phyloP scores from a whole-genome alignment of 176 grass and related monocot genomes.

The Triticum urartu region DNA sequence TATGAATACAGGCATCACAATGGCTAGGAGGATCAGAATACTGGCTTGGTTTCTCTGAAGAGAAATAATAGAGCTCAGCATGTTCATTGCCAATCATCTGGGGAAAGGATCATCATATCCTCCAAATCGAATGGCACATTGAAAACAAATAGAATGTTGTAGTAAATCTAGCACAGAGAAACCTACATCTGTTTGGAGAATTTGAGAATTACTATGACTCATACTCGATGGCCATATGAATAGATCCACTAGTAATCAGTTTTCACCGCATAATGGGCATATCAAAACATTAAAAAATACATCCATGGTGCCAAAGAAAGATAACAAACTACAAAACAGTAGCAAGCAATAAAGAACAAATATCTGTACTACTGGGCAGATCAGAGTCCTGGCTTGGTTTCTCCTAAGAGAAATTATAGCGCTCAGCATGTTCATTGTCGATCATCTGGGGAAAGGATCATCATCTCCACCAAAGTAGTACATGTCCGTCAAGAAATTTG shows the following conservation, averaged over 20 bases:
- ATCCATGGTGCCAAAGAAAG: background rate
- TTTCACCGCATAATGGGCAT: background rate
- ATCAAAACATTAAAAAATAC: background rate
- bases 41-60: conserved; percentile 42
- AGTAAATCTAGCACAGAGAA: background rate
- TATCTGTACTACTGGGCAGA: background rate
- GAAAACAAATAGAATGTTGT: background rate
- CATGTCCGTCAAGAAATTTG: background rate
- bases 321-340: background rate
- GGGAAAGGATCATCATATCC: conserved; percentile 54
- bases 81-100: conserved; percentile 47
- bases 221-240: background rate
- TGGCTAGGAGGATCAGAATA: conserved; percentile 33
- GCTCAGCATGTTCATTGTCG: conserved; percentile 51
- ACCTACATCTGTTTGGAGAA: background rate
- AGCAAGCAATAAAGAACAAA: background rate
- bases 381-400: conserved; percentile 56
- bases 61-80: conserved; percentile 44
- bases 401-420: conserved; percentile 40
- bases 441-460: conserved; percentile 59
- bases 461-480: conserved; percentile 30
- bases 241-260: conserved; percentile 42
- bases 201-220: background rate
- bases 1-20: background rate
- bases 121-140: background rate